Conservation (phyloP, 257 asterid species). For the Lycium barbarum region DNA sequence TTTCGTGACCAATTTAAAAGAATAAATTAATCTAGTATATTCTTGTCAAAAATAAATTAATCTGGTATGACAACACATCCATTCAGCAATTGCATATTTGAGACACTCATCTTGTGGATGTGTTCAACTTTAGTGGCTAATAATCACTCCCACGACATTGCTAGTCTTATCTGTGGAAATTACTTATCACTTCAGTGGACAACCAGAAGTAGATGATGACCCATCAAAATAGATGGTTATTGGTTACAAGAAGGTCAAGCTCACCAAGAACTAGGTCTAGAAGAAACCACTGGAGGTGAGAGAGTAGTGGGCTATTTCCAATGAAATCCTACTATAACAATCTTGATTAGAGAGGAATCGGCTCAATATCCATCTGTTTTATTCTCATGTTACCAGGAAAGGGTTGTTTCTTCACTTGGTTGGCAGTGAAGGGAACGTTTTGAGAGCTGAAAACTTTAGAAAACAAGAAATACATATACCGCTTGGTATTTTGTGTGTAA, state of each 20-base stretch:
- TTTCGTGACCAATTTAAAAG: background rate
- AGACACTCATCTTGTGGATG: background rate
- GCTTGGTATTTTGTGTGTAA: background rate
- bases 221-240: background rate
- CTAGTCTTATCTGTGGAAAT: background rate
- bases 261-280: background rate
- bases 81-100: background rate
- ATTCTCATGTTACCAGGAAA: background rate
- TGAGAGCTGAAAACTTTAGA: background rate
- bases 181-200: background rate
- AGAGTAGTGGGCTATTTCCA: background rate
- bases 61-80: background rate
- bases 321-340: background rate
- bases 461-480: background rate
- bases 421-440: background rate
- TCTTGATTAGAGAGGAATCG: conserved; percentile 11
- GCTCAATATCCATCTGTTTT: background rate
- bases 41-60: too few species aligned
- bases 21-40: background rate
- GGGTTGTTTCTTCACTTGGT: conserved; percentile 13
- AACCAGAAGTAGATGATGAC: background rate
- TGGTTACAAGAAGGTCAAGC: background rate
- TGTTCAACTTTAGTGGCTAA: background rate
- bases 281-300: background rate
- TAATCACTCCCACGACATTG: background rate